Conservation (phyloP, 148 eudicot species). For the Chenopodium album region DNA sequence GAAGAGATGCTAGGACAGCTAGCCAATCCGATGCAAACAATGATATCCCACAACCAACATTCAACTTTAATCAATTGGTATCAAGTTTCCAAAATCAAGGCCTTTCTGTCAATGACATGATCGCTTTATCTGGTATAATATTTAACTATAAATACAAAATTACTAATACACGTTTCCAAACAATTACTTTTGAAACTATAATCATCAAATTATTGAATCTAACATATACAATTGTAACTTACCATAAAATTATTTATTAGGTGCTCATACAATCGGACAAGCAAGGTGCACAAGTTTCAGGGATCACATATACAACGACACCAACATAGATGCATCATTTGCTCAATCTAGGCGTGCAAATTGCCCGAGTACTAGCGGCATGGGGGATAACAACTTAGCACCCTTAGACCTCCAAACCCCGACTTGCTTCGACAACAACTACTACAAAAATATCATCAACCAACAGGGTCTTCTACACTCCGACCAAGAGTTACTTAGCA, state of each 20-base stretch:
- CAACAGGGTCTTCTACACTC: conserved; percentile 54
- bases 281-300: conserved; percentile 54
- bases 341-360: conserved; percentile 29
- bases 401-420: conserved; percentile 53
- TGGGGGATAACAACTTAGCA: conserved; percentile 49
- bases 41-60: conserved; percentile 53
- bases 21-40: conserved; percentile 53
- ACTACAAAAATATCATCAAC: conserved; percentile 40
- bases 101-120: conserved; percentile 55
- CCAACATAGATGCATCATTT: conserved; percentile 46
- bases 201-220: neutral
- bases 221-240: neutral
- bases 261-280: conserved; percentile 63
- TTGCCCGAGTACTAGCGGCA: conserved; percentile 39
- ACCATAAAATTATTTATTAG: conserved; percentile 18
- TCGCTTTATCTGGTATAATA: conserved; percentile 46
- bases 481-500: conserved; percentile 55
- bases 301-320: conserved; percentile 48
- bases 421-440: conserved; percentile 41
- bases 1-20: conserved; percentile 59
- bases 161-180: too few relatives aligned
- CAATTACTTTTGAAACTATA: too few relatives aligned
- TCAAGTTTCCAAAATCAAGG: conserved; percentile 46
- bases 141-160: too few relatives aligned
- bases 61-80: conserved; percentile 39